Percentiles rank a stretch among this genome's conserved stretches.
Evolutionary conservation across 352 stramenopile genomes (phyloP).

Genomic region (Phytophthora ohioensis): DNA sequence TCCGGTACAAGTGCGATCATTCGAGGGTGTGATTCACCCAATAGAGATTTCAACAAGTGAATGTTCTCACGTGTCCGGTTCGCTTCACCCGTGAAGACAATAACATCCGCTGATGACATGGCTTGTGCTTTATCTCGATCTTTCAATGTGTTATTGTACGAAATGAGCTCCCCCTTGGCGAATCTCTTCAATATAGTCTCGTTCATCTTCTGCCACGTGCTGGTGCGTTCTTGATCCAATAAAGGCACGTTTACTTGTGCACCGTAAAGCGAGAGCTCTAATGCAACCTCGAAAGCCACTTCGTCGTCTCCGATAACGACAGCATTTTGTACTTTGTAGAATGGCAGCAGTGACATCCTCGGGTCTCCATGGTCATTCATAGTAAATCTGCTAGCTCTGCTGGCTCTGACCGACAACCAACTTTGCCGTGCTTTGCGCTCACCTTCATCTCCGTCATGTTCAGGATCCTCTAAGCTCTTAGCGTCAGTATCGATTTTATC

Average conservation of each 20-base stretch:
- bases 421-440: conserved; percentile 3
- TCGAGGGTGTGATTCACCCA: conserved; percentile 53
- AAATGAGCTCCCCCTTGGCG: conserved; percentile 67
- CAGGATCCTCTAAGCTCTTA: background rate
- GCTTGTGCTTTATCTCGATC: conserved; percentile 45
- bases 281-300: conserved; percentile 64
- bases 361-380: conserved; percentile 2
- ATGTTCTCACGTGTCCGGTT: conserved; percentile 60
- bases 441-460: background rate
- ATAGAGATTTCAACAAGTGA: conserved; percentile 51
- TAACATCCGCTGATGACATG: conserved; percentile 57
- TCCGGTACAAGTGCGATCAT: conserved; percentile 70
- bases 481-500: conserved; percentile 1
- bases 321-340: conserved; percentile 54
- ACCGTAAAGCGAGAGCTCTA: conserved; percentile 72
- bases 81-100: conserved; percentile 69
- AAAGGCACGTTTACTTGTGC: conserved; percentile 68
- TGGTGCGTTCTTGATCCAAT: conserved; percentile 61
- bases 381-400: background rate
- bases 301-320: conserved; percentile 75
- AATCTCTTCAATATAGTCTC: conserved; percentile 55
- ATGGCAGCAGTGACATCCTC: conserved; percentile 44
- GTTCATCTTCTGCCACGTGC: conserved; percentile 76
- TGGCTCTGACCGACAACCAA: conserved; percentile 5
- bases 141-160: conserved; percentile 72